Evolutionary conservation across 1,139 yeast genomes (phyloP).

Genomic region (Nakaseomyces uthaithaninus): DNA sequence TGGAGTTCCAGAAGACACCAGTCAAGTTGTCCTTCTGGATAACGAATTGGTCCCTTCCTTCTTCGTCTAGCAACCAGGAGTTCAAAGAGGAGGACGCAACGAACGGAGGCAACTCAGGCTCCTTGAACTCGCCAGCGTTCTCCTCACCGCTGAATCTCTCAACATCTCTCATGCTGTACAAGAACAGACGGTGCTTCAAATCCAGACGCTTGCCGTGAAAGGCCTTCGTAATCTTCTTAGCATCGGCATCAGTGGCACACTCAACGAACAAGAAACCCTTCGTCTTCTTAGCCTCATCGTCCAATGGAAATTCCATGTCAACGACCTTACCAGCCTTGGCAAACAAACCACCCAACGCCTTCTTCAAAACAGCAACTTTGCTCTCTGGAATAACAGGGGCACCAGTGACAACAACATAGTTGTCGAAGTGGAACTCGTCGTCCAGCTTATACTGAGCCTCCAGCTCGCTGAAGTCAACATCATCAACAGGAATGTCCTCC

Average conservation of each 20-base stretch:
- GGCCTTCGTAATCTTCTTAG: slow-evolving; percentile 69
- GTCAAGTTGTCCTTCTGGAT: slow-evolving; percentile 75
- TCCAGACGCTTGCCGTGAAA: slow-evolving; percentile 88
- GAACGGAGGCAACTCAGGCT: slow-evolving; percentile 65
- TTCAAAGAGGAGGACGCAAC: slow-evolving; percentile 72
- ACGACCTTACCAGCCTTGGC: slow-evolving; percentile 49
- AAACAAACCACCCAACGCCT: slow-evolving; percentile 77
- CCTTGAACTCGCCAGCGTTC: slow-evolving; percentile 58
- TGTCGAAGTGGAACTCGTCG: slow-evolving; percentile 58
- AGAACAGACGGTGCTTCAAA: slow-evolving; percentile 80
- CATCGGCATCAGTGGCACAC: slow-evolving; percentile 59
- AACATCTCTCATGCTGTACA: slow-evolving; percentile 77
- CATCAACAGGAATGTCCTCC: slow-evolving; percentile 47
- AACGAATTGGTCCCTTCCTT: slow-evolving; percentile 85
- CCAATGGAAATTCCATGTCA: slow-evolving; percentile 66
- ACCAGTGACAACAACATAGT: slow-evolving; percentile 84
- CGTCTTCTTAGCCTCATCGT: slow-evolving; percentile 61
- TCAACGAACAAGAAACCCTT: slow-evolving; percentile 87
- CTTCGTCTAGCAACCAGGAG: slow-evolving; percentile 84
- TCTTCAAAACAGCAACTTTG: slow-evolving; percentile 74
- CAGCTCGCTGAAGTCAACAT: slow-evolving; percentile 80
- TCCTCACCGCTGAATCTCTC: slow-evolving; percentile 45
- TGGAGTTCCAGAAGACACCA: slow-evolving; percentile 83
- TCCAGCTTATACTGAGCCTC: slow-evolving; percentile 67
- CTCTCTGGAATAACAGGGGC: slow-evolving; percentile 92